Evolutionary conservation across 768 basidiomycete genomes (phyloP), one percentile per base, ranked within the genome.

Genomic region (Terana coerulea): DNA sequence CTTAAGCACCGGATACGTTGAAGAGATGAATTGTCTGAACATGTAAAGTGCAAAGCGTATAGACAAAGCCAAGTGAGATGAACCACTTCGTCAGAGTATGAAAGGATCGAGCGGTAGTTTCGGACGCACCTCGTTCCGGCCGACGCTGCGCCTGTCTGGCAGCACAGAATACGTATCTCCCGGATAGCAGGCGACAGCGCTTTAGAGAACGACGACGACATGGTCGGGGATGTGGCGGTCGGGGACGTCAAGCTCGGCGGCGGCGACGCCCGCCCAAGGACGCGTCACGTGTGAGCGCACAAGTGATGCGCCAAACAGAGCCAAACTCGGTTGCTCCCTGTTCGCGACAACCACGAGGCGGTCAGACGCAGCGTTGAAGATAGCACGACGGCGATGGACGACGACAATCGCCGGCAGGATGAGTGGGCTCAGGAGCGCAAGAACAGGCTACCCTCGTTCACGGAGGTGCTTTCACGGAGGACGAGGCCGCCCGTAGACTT

Each of bases 401-500:
- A 47, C 21, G 64, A 70, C 53, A 63, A 61, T 52, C 60, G 50
- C 30, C 64, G 64, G 14, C 83, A 87, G 58, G 87, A 91, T 68
- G 88, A 91, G 60, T 88, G 84, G 86, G 77, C 79, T 4, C 75
- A 69, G 55, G 82, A 73, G 66, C 81, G 88, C 67, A 78, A 77
- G 71, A 81, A 88, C 64, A 80, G 89, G 62, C 76, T 92, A 12
- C 90, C 89, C n/a, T 85, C 90, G 26, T 91, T 92, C 62, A 81
- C 84, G 21, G 93, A 98, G 73, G 94, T 98, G 42, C 78, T 98
- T 25, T 89, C 89, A 17, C 78, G 95, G 60, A 79, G 88, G 64
- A 97, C 95, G 29, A 74, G 90, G 54, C 92, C 97, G 0, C 97
- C 97, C 17, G 92, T 99, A 28, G 97, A 99, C 74, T 77, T 99